Evolutionary conservation across 495 filamentous ascomycete genomes (phyloP), one percentile per base, ranked within the genome.

Genomic region (Penicillium longicatenatum): DNA sequence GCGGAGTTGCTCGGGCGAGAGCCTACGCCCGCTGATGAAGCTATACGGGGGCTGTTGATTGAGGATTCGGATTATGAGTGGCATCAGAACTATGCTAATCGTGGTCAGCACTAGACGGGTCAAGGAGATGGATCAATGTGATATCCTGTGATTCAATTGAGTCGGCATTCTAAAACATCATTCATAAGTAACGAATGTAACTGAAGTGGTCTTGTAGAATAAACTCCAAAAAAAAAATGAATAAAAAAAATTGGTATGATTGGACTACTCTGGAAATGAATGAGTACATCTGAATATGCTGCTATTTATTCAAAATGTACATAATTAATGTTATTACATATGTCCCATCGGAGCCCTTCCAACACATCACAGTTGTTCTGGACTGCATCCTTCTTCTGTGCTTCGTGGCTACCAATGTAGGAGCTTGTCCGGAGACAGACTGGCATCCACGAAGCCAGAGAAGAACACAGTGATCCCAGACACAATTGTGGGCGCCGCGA

Each of bases 301-400:
- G n/a, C n/a, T n/a, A n/a, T n/a, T n/a, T n/a, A n/a, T n/a, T n/a
- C n/a, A n/a, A n/a, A n/a, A n/a, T n/a, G n/a, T n/a, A n/a, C n/a
- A 26, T 6, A 5, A 26, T 26, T 2, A 2, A 1, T n/a, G 14
- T 6, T 17, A n/a, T 39, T 48, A 48, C 45, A 17, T 31, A 67
- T 70, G 68, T 70, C 47, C 68, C 67, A 68, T 65, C 53, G 19
- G 30, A 29, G 60, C 60, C 61, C 50, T 33, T 42, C 14, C 59
- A 22, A 59, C 55, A 50, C 56, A 59, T 55, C 55, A 30, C 51
- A 48, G 44, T 41, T 29, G 58, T 54, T 44, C 39, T 33, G 53
- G 59, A 44, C 55, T 58, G 50, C 31, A 29, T 44, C 42, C 55
- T 22, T 10, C 37, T 58, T n/a, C 50, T 41, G 56, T 20, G 55